Base-by-base conservation (phyloP, 2,329 filamentous ascomycete species). In the Cadophora sp. region DNA sequence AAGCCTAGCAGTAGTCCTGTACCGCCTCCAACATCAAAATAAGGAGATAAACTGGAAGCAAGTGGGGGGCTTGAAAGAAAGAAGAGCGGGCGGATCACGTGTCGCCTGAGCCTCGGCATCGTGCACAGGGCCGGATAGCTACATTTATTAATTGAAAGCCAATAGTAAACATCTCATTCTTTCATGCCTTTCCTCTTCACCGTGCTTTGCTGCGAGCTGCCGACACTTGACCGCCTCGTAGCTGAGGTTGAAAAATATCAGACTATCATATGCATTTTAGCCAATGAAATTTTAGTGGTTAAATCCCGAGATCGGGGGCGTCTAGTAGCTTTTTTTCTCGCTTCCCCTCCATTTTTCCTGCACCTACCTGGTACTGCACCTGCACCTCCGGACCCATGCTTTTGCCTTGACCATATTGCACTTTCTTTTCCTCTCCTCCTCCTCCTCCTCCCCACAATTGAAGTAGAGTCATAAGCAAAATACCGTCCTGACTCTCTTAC, bases 401-500 rank as follows among this genome's bases (percentile, higher is more conserved):
- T 9, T 37, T 12, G 34, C 34, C 34, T 37, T 37, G 34, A 8
- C 34, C 14, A 12, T 37, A 37, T n/a, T 46, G 50, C 60, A 48
- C 31, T 29, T 40, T 19, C 60, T 40, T 50, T 53, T 58, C 43
- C 59, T 62, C 40, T 56, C 60, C 48, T 61, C 29, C 56, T 61
- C 55, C 43, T 50, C 53, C n/a, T 29, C 19, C 62, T 65, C 66
- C 66, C 66, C 66, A 65, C 66, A 68, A 48, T 68, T 58, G 55
- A 40, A 46, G 9, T 67, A 62, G 65, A 68, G 62, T 68, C 66
- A 68, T 65, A 68, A 43, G 46, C 62, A 62, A 65, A 68, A 58
- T 24, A 24, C 24, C 55, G 27, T 8, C 8, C 43, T 55, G 22
- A 53, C 40, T 31, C 31, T 64, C 46, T 64, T 62, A 48, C 43